Conservation (phyloP, 345 rosid genomes). For the Hypericum androsaemum region DNA sequence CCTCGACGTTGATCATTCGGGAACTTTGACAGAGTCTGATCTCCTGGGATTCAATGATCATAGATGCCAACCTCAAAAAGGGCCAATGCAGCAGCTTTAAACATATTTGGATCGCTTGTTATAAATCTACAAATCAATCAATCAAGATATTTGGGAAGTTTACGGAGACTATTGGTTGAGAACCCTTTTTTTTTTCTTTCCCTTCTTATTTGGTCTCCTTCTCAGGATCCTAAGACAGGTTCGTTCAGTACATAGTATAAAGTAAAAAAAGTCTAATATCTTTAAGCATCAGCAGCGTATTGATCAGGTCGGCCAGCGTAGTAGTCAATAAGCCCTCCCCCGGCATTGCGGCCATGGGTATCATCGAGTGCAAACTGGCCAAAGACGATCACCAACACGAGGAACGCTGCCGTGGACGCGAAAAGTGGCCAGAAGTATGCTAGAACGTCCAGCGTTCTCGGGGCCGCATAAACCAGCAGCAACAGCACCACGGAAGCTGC, state of each 20-base stretch:
- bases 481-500: slow-evolving; percentile 22
- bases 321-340: slow-evolving; percentile 54
- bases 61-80: not conserved
- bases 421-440: slow-evolving; percentile 82
- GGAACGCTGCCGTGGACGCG: slow-evolving; percentile 66
- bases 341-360: slow-evolving; percentile 31
- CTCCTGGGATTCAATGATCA: slow-evolving; percentile 8
- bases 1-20: slow-evolving; percentile 39
- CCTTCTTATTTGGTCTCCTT: no score
- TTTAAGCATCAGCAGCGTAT: slow-evolving; percentile 16
- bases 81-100: no score
- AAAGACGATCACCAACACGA: slow-evolving; percentile 39
- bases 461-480: slow-evolving; percentile 40
- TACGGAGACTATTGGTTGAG: no score
- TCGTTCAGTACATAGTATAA: no score
- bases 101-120: no score
- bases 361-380: slow-evolving; percentile 36
- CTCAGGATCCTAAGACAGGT: no score
- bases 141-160: no score
- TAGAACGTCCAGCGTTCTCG: slow-evolving; percentile 43
- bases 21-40: slow-evolving; percentile 35
- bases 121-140: no score
- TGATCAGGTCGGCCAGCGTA: slow-evolving; percentile 39
- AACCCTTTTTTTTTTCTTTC: no score
- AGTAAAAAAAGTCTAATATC: not conserved